A percentile compares a stretch with the other conserved stretches of the same genome.
These are phyloP conservation scores for Exobasidium cylindrosporum DNA, from an alignment of 1,284 basidiomycete genomes.

Conservation along the genomic window DNA sequence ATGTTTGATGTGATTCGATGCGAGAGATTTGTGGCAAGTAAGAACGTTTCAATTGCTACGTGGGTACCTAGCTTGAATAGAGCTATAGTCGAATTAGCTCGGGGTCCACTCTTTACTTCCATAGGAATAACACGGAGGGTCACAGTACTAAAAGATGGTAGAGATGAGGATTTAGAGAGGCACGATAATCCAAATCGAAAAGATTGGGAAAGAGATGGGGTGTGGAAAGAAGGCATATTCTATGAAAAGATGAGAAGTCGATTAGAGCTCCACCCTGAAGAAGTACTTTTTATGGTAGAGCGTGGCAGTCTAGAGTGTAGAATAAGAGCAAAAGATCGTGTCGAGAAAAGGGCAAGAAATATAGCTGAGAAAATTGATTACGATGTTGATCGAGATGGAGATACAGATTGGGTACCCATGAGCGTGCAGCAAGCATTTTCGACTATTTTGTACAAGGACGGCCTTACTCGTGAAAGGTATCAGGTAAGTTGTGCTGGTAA, in stretches of 20 bases:
- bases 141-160: not conserved
- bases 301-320: slow-evolving; percentile 62
- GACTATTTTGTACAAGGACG: slow-evolving; percentile 75
- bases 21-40: slow-evolving; percentile 67
- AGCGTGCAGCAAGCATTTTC: slow-evolving; percentile 83
- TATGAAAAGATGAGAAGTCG: slow-evolving; percentile 8
- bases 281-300: slow-evolving; percentile 86
- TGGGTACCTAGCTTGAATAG: slow-evolving; percentile 37
- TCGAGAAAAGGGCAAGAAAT: slow-evolving; percentile 42
- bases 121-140: slow-evolving; percentile 34
- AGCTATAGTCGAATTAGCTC: slow-evolving; percentile 37
- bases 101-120: slow-evolving; percentile 42
- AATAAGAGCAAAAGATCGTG: slow-evolving; percentile 65
- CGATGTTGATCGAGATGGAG: slow-evolving; percentile 40
- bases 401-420: slow-evolving; percentile 64
- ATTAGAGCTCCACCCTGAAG: slow-evolving; percentile 84
- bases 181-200: not conserved
- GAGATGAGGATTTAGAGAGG: not conserved
- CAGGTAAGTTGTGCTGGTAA: slow-evolving; percentile 44
- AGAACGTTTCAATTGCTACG: slow-evolving; percentile 36
- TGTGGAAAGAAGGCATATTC: slow-evolving; percentile 15
- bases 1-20: slow-evolving; percentile 78
- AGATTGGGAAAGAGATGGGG: slow-evolving; percentile 9
- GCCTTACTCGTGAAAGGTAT: slow-evolving; percentile 72
- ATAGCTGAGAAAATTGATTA: slow-evolving; percentile 22